Evolutionary conservation across 176 grass and related monocot genomes (phyloP).

Genomic region (Typha latifolia): DNA sequence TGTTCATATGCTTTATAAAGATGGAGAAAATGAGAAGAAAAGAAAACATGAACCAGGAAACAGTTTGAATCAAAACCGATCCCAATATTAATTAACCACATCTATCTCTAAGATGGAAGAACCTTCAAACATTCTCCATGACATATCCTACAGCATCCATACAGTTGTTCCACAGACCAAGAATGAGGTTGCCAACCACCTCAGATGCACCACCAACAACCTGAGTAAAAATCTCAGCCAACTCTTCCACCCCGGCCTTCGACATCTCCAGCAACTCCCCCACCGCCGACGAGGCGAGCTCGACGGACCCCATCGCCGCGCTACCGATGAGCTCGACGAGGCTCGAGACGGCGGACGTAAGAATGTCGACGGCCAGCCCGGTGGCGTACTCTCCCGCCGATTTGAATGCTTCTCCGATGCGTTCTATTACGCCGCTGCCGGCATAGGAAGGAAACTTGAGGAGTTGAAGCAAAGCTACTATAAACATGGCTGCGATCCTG

Average conservation of each 20-base stretch:
- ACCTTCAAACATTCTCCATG: slow-evolving; percentile 2
- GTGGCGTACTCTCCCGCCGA: neutral
- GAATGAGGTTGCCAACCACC: neutral
- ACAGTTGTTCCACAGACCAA: neutral
- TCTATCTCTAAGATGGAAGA: too few relatives aligned
- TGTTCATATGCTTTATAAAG: too few relatives aligned
- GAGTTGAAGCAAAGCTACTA: neutral
- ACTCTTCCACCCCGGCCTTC: neutral
- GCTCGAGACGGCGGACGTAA: neutral
- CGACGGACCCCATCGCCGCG: neutral
- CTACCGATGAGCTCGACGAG: neutral
- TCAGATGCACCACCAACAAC: neutral
- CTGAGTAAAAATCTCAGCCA: neutral
- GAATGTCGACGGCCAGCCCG: neutral
- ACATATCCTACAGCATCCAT: slow-evolving; percentile 2
- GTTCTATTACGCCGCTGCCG: neutral
- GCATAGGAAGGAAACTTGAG: neutral
- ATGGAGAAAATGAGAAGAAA: too few relatives aligned
- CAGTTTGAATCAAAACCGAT: too few relatives aligned
- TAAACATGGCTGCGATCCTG: neutral
- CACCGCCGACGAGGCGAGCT: slow-evolving; percentile 1
- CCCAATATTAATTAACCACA: too few relatives aligned
- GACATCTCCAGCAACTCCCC: slow-evolving; percentile 2
- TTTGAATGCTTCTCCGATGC: neutral
- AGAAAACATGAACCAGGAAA: too few relatives aligned